These are phyloP conservation scores for Murraya koenigii DNA, from an alignment of 345 rosid species.

Conservation along the genomic window DNA sequence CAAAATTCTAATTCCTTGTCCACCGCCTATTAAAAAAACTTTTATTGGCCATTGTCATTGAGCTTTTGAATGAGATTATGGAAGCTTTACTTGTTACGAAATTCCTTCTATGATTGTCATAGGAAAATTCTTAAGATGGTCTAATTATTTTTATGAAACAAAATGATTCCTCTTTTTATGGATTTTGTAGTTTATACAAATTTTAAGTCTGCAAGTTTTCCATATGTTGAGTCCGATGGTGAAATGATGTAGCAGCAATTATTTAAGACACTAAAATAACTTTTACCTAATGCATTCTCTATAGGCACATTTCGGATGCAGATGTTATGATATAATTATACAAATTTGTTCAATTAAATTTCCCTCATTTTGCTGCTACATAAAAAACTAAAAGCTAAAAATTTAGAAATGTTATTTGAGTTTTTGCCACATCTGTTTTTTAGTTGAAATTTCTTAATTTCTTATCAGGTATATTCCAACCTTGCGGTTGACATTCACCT, in stretches of 20 bases:
- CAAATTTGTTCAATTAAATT: background rate
- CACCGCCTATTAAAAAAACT: background rate
- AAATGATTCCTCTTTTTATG: background rate
- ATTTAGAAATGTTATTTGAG: background rate
- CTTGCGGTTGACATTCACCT: slow-evolving; percentile 66
- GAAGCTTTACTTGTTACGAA: background rate
- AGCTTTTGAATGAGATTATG: background rate
- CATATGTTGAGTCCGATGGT: background rate
- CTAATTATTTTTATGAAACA: background rate
- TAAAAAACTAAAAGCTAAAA: background rate
- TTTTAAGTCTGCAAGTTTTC: background rate
- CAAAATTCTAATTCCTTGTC: background rate
- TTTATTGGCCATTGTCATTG: background rate
- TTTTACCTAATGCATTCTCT: background rate
- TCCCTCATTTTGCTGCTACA: background rate
- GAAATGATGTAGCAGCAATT: background rate
- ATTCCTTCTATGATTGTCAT: background rate
- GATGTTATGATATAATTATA: background rate
- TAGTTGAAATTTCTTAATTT: slow-evolving; percentile 11
- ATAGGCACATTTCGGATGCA: background rate
- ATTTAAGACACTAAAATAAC: background rate
- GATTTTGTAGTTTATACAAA: background rate
- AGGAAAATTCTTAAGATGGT: background rate
- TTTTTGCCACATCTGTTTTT: slow-evolving; percentile 2
- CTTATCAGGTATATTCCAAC: slow-evolving; percentile 75